Conservation (phyloP, 176 grass and related monocot species). For the Musa beccarii region DNA sequence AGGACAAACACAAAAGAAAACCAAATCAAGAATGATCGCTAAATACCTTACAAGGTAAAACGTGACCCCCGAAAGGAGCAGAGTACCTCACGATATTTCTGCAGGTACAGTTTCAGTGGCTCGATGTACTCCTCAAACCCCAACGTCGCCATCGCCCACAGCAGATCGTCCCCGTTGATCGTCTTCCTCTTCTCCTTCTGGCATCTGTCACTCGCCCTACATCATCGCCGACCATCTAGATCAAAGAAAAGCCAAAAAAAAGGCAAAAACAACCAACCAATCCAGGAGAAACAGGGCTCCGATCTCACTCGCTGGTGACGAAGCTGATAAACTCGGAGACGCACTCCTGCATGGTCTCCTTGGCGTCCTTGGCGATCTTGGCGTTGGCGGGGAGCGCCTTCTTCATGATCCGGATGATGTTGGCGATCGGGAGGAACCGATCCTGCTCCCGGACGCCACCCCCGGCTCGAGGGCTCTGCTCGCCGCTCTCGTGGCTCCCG, state of each 20-base stretch:
- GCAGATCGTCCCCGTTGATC: constrained; percentile 12
- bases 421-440: constrained; percentile 64
- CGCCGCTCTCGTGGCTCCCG: constrained; percentile 3
- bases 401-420: constrained; percentile 83
- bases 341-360: constrained; percentile 72
- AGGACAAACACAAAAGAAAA: neutral
- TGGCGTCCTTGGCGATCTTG: constrained; percentile 77
- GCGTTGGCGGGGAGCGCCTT: constrained; percentile 67
- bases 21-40: neutral
- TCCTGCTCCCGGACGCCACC: constrained; percentile 47
- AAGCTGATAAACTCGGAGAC: constrained; percentile 84
- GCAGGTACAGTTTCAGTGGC: neutral
- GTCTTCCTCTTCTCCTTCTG: constrained; percentile 8
- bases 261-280: neutral
- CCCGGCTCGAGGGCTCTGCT: constrained; percentile 4
- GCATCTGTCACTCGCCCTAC: neutral
- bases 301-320: constrained; percentile 71
- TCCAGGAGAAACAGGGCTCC: no score
- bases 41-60: neutral
- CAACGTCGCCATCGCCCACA: neutral
- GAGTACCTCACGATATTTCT: constrained; percentile 3
- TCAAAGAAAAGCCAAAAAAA: neutral
- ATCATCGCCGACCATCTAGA: no score
- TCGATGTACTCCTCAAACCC: constrained; percentile 8
- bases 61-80: no score